Evolutionary conservation across 202 grass and related monocot genomes (phyloP), one percentile per base, ranked within the genome.

Genomic region (Carex sylvatica): DNA sequence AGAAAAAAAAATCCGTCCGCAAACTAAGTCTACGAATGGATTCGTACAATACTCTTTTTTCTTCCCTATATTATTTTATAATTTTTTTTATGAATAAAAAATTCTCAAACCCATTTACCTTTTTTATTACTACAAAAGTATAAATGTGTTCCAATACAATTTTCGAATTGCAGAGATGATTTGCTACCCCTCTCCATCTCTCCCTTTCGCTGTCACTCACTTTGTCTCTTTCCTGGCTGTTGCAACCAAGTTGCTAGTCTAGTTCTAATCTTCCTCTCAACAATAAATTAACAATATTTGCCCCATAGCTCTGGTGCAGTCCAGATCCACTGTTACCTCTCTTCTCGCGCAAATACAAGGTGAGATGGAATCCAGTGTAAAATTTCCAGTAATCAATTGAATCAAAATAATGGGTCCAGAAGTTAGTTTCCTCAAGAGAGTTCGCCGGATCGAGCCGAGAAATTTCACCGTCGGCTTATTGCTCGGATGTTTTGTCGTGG

Each of bases 401-500:
- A 13, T 74, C 11, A 26, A 28, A 75, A 33, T 31, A 16, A 75
- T 75, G 72, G 72, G 24, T 54, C 72, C 6, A 18, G 87, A 90
- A 7, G 52, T 36, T 31, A 82, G 77, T 83, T 87, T 90, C 23
- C 49, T 88, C 16, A 95, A 86, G 86, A 85, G 70, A 65, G 36
- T 87, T 79, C 85, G 83, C 84, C 88, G 93, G 26, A 80, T 92
- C 14, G 93, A 95, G 74, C 93, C 84, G 0, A 83, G 87, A 24
- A 90, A 86, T 77, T 83, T 95, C 82, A 85, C 88, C 18, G 23
- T 95, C n/a, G 90, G 88, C 4, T 87, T 95, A 22, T 42, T 95
- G 86, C 85, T 85, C 2, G 86, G 84, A 0, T 91, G 91, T 79
- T 74, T 95, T 63, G 63, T 95, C 58, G 83, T 95, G 83, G 88